These are phyloP conservation scores for Linum lewisii DNA, from an alignment of 345 rosid species.

Conservation along the genomic window DNA sequence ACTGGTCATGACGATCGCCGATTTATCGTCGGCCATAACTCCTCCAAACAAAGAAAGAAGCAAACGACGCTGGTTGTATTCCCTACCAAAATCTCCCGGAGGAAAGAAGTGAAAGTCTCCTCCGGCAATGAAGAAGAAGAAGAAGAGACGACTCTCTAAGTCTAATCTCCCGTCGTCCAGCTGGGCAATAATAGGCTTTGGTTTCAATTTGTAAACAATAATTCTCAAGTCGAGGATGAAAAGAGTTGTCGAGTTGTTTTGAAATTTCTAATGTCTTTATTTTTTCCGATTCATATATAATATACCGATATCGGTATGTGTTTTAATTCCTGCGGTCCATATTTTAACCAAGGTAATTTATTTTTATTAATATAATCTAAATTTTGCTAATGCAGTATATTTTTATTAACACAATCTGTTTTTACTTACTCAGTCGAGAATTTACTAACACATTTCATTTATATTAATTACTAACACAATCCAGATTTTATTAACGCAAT, in stretches of 20 bases:
- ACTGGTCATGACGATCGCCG: constrained; percentile 48
- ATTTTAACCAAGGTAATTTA: no score
- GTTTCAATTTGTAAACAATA: background rate
- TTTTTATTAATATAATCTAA: no score
- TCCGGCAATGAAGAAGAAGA: background rate
- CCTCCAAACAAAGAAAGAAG: background rate
- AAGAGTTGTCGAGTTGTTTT: background rate
- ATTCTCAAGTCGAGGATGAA: background rate
- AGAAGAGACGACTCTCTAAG: background rate
- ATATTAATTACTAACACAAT: no score
- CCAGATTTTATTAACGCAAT: no score
- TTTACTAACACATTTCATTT: no score
- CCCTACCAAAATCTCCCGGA: background rate
- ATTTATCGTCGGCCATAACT: constrained; percentile 72
- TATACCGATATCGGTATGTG: no score
- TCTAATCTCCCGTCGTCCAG: background rate
- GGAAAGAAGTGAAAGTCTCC: background rate
- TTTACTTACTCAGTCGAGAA: no score
- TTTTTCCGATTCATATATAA: no score
- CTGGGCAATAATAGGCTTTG: background rate
- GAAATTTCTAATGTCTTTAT: no score
- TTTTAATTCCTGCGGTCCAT: no score
- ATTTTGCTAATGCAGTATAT: no score
- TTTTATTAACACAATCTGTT: no score
- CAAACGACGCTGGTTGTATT: constrained; percentile 6